phyloP scores from a whole-genome alignment of 2,329 filamentous ascomycete genomes.

The Endoconidiophora laricicola region DNA sequence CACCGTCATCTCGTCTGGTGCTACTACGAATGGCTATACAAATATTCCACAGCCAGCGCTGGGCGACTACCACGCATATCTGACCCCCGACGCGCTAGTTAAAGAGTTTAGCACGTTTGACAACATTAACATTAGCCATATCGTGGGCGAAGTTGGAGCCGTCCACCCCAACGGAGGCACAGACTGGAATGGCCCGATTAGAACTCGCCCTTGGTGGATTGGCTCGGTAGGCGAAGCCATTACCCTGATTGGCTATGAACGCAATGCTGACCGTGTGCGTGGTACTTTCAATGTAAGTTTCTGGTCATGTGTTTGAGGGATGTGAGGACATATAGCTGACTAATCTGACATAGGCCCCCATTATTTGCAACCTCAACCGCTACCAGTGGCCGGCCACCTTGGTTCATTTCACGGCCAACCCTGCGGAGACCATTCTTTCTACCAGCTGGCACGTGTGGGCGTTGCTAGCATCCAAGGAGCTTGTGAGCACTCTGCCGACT shows the following conservation, averaged over 20 bases:
- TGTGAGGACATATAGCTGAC: background rate
- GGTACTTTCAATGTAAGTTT: conserved; percentile 29
- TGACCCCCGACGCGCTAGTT: conserved; percentile 33
- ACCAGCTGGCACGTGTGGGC: conserved; percentile 35
- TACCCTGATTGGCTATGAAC: conserved; percentile 47
- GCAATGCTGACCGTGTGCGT: conserved; percentile 42
- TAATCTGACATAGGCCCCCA: conserved; percentile 22
- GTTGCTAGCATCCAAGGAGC: conserved; percentile 29
- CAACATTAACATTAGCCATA: conserved; percentile 23
- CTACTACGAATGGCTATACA: conserved; percentile 24
- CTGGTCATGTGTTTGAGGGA: background rate
- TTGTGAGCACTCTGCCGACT: conserved; percentile 30
- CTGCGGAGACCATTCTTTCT: conserved; percentile 30
- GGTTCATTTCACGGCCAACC: conserved; percentile 31
- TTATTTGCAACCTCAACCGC: conserved; percentile 31
- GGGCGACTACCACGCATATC: conserved; percentile 36
- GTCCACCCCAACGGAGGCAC: conserved; percentile 35
- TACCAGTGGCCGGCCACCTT: conserved; percentile 37
- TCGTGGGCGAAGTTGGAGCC: conserved; percentile 35
- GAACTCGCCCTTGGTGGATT: conserved; percentile 38
- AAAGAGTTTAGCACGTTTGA: conserved; percentile 36
- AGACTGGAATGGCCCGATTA: conserved; percentile 28
- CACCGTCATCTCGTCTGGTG: conserved; percentile 34
- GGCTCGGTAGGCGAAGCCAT: conserved; percentile 47
- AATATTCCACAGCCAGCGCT: conserved; percentile 26